These are phyloP conservation scores for Apophysomyces sp. DNA, from an alignment of 371 early-diverging fungal species.

Conservation along the genomic window DNA sequence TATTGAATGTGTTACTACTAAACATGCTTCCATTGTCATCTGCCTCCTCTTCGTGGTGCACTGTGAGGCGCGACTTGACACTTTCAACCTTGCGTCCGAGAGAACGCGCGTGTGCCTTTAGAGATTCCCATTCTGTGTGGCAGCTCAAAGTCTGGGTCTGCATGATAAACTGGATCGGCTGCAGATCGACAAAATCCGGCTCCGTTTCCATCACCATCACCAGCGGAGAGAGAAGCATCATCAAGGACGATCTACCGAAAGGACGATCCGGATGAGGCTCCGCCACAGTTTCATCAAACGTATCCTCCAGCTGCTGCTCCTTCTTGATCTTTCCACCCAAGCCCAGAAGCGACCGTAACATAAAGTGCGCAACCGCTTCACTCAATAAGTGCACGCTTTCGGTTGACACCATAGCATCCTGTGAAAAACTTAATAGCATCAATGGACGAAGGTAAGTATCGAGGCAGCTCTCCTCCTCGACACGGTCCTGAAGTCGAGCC, in stretches of 20 bases:
- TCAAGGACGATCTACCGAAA: conserved; percentile 20
- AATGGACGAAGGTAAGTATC: conserved; percentile 26
- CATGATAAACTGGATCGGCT: conserved; percentile 33
- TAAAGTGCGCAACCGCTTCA: conserved; percentile 28
- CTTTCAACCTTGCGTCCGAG: neutral
- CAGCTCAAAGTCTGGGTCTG: neutral
- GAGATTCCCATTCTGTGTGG: conserved; percentile 1
- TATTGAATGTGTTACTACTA: conserved; percentile 12
- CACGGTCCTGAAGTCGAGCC: conserved; percentile 10
- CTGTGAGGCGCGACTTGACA: neutral
- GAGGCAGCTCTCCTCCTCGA: conserved; percentile 20
- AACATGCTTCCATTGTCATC: conserved; percentile 8
- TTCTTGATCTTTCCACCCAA: conserved; percentile 1
- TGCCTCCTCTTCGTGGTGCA: conserved; percentile 11
- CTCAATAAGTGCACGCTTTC: conserved; percentile 36
- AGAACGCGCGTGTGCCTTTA: neutral
- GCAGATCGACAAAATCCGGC: conserved; percentile 47
- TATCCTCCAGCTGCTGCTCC: conserved; percentile 10
- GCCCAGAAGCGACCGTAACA: conserved; percentile 19
- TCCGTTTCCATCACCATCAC: conserved; percentile 35
- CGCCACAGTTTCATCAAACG: conserved; percentile 12
- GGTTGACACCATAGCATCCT: conserved; percentile 37
- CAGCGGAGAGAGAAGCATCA: conserved; percentile 26
- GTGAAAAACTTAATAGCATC: conserved; percentile 27
- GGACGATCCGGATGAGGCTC: neutral